Percentiles rank a stretch among this genome's conserved stretches.
Conservation (phyloP, 371 early-diverging fungal genomes). For the Mortierella sp. region DNA sequence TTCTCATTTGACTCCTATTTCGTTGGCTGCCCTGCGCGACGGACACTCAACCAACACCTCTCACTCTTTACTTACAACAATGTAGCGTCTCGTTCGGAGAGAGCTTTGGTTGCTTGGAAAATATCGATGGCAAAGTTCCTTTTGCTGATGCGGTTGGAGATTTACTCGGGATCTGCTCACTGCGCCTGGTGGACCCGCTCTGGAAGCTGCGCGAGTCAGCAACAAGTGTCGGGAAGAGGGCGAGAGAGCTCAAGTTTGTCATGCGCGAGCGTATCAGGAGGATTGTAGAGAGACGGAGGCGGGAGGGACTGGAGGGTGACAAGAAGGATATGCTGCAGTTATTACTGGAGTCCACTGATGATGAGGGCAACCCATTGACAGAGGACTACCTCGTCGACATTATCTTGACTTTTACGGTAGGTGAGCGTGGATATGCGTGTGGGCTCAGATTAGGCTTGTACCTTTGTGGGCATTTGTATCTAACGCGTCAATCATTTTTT, state of each 20-base stretch:
- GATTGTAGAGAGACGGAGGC: constrained; percentile 31
- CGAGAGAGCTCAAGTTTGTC: background rate
- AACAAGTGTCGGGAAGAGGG: constrained; percentile 16
- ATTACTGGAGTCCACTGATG: constrained; percentile 67
- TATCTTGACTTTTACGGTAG: constrained; percentile 70
- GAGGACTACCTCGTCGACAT: constrained; percentile 69
- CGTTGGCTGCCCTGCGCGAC: too few species aligned
- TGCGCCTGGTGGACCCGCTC: constrained; percentile 31
- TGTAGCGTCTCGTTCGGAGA: constrained; percentile 32
- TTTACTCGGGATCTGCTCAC: background rate
- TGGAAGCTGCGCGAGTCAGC: constrained; percentile 26
- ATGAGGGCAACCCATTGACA: constrained; percentile 60
- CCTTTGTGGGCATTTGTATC: background rate
- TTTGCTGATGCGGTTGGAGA: constrained; percentile 24
- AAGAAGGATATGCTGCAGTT: constrained; percentile 68
- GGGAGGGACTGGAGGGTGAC: constrained; percentile 35
- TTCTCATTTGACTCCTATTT: background rate
- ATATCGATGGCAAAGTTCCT: constrained; percentile 10
- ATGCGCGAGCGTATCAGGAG: background rate
- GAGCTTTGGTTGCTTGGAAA: constrained; percentile 36
- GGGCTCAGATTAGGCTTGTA: too few species aligned
- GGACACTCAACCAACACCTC: too few species aligned
- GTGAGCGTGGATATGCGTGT: background rate
- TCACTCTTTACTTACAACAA: background rate
- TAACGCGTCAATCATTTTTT: background rate